Conservation (phyloP, 1,284 basidiomycete species). For the Boletus holoroseus region DNA sequence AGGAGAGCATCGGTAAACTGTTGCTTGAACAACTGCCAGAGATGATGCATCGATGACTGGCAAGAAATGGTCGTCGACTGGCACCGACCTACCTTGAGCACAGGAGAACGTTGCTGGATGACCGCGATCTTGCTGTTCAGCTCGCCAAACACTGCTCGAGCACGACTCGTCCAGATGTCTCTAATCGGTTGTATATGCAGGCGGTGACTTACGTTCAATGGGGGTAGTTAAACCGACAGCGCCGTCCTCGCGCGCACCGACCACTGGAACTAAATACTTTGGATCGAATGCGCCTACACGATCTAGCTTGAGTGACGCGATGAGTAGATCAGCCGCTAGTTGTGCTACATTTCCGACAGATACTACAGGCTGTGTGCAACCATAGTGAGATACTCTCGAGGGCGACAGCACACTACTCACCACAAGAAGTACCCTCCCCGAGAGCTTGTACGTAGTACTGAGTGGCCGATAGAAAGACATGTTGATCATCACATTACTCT, state of each 20-base stretch:
- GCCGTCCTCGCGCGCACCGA: slow-evolving; percentile 59
- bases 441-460: slow-evolving; percentile 30
- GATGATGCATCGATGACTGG: not conserved
- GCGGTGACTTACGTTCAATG: slow-evolving; percentile 54
- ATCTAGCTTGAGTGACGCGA: slow-evolving; percentile 55
- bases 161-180: not conserved
- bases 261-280: slow-evolving; percentile 59
- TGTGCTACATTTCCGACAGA: slow-evolving; percentile 77
- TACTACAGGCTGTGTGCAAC: slow-evolving; percentile 59
- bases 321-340: slow-evolving; percentile 67
- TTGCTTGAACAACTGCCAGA: slow-evolving; percentile 56
- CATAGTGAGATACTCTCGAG: slow-evolving; percentile 5
- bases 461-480: slow-evolving; percentile 41
- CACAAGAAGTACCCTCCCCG: slow-evolving; percentile 47
- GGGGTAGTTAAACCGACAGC: slow-evolving; percentile 60
- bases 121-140: slow-evolving; percentile 46
- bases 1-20: slow-evolving; percentile 56
- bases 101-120: slow-evolving; percentile 73
- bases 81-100: slow-evolving; percentile 50
- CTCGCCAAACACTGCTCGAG: slow-evolving; percentile 57
- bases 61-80: not conserved
- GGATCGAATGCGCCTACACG: slow-evolving; percentile 60
- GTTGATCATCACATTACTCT: no score
- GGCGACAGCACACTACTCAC: slow-evolving; percentile 32
- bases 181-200: not conserved